These are phyloP conservation scores for Eutrema heterophyllum DNA, from an alignment of 345 rosid species.

Conservation along the genomic window DNA sequence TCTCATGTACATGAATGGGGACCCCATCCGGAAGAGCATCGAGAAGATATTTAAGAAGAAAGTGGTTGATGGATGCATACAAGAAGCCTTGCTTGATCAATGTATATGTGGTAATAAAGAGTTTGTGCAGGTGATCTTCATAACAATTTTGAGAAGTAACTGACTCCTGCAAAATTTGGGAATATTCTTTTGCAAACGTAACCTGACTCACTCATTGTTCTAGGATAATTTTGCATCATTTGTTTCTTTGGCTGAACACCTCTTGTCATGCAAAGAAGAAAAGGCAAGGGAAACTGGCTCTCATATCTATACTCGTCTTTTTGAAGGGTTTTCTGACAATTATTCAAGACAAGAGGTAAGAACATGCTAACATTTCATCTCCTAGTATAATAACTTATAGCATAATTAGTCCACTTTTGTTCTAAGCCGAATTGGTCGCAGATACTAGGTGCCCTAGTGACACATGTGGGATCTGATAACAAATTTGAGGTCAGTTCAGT, in stretches of 20 bases:
- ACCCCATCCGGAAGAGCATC: constrained; percentile 47
- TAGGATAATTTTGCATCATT: constrained; percentile 69
- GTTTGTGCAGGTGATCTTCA: constrained; percentile 49
- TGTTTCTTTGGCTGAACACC: constrained; percentile 66
- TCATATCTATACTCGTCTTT: constrained; percentile 51
- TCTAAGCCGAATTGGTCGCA: constrained; percentile 34
- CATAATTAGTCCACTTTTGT: not conserved
- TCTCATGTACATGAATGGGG: constrained; percentile 60
- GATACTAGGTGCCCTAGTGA: constrained; percentile 75
- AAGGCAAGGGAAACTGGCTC: constrained; percentile 67
- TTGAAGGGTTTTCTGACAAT: constrained; percentile 59
- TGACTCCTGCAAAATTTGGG: not conserved
- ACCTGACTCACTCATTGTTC: constrained; percentile 19
- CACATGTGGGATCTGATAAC: constrained; percentile 82
- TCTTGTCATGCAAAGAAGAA: constrained; percentile 71
- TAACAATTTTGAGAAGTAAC: not conserved
- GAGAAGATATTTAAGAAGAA: constrained; percentile 72
- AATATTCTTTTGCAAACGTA: constrained; percentile 1
- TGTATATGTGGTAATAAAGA: constrained; percentile 66
- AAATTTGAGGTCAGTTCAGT: constrained; percentile 69
- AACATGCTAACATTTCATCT: not conserved
- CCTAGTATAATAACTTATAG: not conserved
- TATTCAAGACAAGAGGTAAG: constrained; percentile 79
- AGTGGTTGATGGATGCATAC: constrained; percentile 61
- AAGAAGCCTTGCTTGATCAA: constrained; percentile 58